These are phyloP conservation scores for Ambrosia hybrid DNA, from an alignment of 140 eudicot genomes.

Conservation along the genomic window DNA sequence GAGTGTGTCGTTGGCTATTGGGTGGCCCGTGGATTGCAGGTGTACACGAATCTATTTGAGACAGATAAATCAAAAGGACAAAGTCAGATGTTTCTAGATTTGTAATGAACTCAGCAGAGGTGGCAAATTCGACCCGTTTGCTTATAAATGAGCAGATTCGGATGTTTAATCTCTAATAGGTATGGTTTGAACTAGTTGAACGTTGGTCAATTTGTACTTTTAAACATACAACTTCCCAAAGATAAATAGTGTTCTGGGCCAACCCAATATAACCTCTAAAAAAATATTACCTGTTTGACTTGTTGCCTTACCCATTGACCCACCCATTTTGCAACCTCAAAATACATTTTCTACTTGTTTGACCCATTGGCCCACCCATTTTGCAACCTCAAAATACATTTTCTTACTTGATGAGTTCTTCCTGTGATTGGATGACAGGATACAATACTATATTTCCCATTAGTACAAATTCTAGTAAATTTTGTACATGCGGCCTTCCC, in stretches of 20 bases:
- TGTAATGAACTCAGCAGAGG: too few species aligned
- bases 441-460: conserved; percentile 80
- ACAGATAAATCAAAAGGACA: neutral
- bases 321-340: too few species aligned
- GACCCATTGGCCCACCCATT: neutral
- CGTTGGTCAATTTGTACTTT: neutral
- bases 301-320: too few species aligned
- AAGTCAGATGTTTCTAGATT: neutral
- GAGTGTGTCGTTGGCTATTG: conserved; percentile 88
- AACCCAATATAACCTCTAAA: neutral
- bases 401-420: conserved; percentile 94
- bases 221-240: neutral
- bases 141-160: neutral
- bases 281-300: neutral
- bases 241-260: neutral
- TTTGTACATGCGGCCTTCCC: conserved; percentile 94
- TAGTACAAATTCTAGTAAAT: conserved; percentile 68
- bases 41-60: conserved; percentile 86
- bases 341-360: neutral
- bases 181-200: neutral
- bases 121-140: neutral
- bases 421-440: conserved; percentile 94
- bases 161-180: neutral
- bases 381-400: conserved; percentile 17
- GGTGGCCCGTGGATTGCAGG: conserved; percentile 79